A percentile compares a stretch with the other conserved stretches of the same genome.
phyloP scores from a whole-genome alignment of 495 filamentous ascomycete genomes.

The Staphylotrichum tortipilum region DNA sequence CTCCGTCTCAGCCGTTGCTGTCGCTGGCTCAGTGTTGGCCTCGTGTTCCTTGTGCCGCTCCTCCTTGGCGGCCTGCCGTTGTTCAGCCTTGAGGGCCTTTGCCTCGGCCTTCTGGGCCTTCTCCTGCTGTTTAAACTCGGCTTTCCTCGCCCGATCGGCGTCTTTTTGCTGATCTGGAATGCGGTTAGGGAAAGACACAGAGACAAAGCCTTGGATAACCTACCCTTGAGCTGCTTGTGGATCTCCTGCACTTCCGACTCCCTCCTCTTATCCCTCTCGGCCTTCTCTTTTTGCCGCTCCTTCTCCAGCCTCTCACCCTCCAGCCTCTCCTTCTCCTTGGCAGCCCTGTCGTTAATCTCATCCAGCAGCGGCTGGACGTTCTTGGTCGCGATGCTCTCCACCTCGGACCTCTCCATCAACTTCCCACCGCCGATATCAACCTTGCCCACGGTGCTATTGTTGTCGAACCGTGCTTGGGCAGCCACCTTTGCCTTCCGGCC shows the following conservation, averaged over 20 bases:
- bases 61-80: slow-evolving; percentile 38
- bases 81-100: slow-evolving; percentile 40
- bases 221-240: slow-evolving; percentile 36
- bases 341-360: slow-evolving; percentile 71
- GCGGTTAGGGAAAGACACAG: slow-evolving; percentile 10
- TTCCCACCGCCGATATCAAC: slow-evolving; percentile 75
- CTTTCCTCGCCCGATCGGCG: slow-evolving; percentile 37
- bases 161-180: slow-evolving; percentile 42
- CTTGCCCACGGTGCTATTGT: slow-evolving; percentile 44
- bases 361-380: slow-evolving; percentile 87
- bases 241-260: slow-evolving; percentile 39
- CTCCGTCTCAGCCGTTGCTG: not conserved
- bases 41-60: slow-evolving; percentile 30
- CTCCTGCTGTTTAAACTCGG: slow-evolving; percentile 44
- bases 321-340: slow-evolving; percentile 53
- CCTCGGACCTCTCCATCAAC: slow-evolving; percentile 67
- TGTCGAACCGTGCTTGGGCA: slow-evolving; percentile 56
- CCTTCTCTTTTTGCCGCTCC: slow-evolving; percentile 39
- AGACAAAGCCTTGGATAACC: slow-evolving; percentile 1
- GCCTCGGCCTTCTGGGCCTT: slow-evolving; percentile 44
- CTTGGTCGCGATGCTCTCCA: slow-evolving; percentile 70
- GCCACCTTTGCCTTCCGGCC: slow-evolving; percentile 62
- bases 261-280: slow-evolving; percentile 34
- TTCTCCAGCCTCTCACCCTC: slow-evolving; percentile 43
- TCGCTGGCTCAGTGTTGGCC: not conserved